Base-by-base conservation (phyloP, 257 asterid species). In the Petunia axillaris region DNA sequence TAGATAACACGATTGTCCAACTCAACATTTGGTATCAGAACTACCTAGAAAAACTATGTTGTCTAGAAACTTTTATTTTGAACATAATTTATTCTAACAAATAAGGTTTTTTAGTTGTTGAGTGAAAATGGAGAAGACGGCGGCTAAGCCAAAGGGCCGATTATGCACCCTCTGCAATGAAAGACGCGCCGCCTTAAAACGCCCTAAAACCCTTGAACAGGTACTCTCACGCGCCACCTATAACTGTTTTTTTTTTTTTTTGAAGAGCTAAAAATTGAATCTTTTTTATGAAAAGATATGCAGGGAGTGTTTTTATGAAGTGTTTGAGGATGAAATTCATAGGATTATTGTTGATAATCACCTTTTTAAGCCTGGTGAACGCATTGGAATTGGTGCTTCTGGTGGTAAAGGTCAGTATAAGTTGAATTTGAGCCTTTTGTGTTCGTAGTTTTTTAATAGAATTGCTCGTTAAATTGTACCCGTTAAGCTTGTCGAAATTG, bases 301-400 rank as follows among this genome's bases (percentile, higher is more conserved):
- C 89, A 94, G 90, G 91, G 98, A 92, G 66, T 96, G 99, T 58
- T 96, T 96, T 80, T 96, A 89, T 60, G 86, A 75, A 7, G 96
- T 89, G 38, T 94, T 96, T 78, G 99, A 96, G 82, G 97, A 91
- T 44, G 99, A 96, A 85, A 92, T 96, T 64, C 98, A 96, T 82
- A 87, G 85, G 79, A 95, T 89, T 2, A 96, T 96, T 25, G 87
- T 94, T 3, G 96, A 91, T 77, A 94, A 94, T 80, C 88, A 89
- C 76, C 97, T 96, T 37, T 96, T 96, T 82, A 96, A 87, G 84
- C 91, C 89, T 3, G 97, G 98, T 43, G 98, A 96, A 79, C 97
- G 98, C 79, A 79, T 96, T 55, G 99, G 97, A 41, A 91, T 96
- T 84, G 99, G 99, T 77, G 99, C 99, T 88, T 96, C 99, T 59